These are phyloP conservation scores for Synchytrium microbalum DNA, from an alignment of 371 early-diverging fungal genomes.

Conservation along the genomic window DNA sequence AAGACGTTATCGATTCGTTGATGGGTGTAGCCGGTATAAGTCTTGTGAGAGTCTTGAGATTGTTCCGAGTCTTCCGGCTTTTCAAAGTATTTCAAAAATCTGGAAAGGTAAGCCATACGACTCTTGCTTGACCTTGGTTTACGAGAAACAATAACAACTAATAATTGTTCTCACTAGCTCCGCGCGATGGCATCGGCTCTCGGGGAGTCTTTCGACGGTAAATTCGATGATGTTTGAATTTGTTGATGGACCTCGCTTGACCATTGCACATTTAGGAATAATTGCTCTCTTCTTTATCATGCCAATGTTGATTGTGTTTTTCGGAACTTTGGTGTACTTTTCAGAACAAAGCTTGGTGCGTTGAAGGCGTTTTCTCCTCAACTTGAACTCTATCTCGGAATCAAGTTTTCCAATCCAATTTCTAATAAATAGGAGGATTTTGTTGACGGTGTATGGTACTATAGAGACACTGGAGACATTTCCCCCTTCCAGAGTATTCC, in stretches of 20 bases:
- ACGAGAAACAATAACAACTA: background rate
- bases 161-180: no score
- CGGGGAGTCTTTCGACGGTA: slow-evolving; percentile 3
- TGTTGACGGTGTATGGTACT: background rate
- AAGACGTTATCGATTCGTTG: slow-evolving; percentile 2
- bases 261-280: slow-evolving; percentile 7
- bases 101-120: slow-evolving; percentile 1
- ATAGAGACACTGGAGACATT: slow-evolving; percentile 6
- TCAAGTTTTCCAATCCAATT: background rate
- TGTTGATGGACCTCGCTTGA: background rate
- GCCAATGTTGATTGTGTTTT: slow-evolving; percentile 8
- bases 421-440: background rate
- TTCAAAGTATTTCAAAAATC: slow-evolving; percentile 13
- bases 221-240: slow-evolving; percentile 1
- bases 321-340: slow-evolving; percentile 7
- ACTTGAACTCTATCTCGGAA: background rate
- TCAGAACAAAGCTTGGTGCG: slow-evolving; percentile 9
- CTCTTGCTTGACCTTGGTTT: slow-evolving; percentile 2
- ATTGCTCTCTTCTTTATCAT: background rate
- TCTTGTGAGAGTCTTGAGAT: slow-evolving; percentile 7
- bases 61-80: slow-evolving; percentile 9
- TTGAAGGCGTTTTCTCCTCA: slow-evolving; percentile 3
- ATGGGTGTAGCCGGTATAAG: slow-evolving; percentile 4
- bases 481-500: slow-evolving; percentile 12
- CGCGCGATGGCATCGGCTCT: background rate